These are phyloP conservation scores for Pseudogymnoascus sp. DNA, from an alignment of 2,329 filamentous ascomycete species.

Conservation along the genomic window DNA sequence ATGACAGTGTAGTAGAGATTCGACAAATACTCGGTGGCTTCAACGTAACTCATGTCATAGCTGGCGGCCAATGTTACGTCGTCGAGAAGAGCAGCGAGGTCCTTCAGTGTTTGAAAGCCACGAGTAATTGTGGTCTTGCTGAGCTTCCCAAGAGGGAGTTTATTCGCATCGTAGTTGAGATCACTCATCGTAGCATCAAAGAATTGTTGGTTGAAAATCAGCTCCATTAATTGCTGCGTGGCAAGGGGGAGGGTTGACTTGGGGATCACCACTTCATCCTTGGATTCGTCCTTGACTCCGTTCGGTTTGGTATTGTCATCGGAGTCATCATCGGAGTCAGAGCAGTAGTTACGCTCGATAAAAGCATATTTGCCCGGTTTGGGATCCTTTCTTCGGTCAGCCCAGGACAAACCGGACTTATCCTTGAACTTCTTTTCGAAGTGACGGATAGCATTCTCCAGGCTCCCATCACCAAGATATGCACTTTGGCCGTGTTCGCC, in stretches of 20 bases:
- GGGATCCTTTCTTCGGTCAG: conserved; percentile 43
- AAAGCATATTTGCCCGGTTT: conserved; percentile 69
- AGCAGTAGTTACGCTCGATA: conserved; percentile 68
- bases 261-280: conserved; percentile 30
- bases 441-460: conserved; percentile 37
- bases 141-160: conserved; percentile 76
- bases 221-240: conserved; percentile 61
- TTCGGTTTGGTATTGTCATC: conserved; percentile 31
- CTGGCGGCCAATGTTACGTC: conserved; percentile 39
- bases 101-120: conserved; percentile 70
- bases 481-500: conserved; percentile 47
- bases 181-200: conserved; percentile 59
- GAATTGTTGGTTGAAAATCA: conserved; percentile 75
- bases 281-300: conserved; percentile 6
- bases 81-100: conserved; percentile 60
- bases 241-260: conserved; percentile 51
- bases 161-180: conserved; percentile 65
- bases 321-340: conserved; percentile 52
- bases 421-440: conserved; percentile 56
- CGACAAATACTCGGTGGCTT: conserved; percentile 55
- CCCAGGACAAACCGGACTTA: conserved; percentile 52
- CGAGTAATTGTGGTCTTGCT: conserved; percentile 67
- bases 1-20: conserved; percentile 77
- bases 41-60: conserved; percentile 32
- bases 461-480: conserved; percentile 33